These are phyloP conservation scores for Brassica incana DNA, from an alignment of 345 rosid genomes.

Conservation along the genomic window DNA sequence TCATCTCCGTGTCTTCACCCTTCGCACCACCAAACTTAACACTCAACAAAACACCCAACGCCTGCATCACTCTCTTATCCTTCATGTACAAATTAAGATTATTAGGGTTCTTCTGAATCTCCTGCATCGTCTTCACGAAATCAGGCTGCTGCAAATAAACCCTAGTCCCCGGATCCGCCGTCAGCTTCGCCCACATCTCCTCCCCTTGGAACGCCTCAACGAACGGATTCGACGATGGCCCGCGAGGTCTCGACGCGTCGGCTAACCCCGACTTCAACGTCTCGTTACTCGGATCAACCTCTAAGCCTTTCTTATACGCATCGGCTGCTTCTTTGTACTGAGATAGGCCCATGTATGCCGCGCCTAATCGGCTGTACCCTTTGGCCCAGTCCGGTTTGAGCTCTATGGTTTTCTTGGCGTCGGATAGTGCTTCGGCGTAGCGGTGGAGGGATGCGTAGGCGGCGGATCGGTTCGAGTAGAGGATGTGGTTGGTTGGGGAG, in stretches of 20 bases:
- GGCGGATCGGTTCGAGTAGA: constrained; percentile 93
- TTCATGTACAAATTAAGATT: constrained; percentile 73
- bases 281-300: constrained; percentile 77
- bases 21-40: constrained; percentile 54
- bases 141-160: constrained; percentile 71
- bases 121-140: constrained; percentile 85
- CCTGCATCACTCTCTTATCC: constrained; percentile 96
- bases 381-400: constrained; percentile 94
- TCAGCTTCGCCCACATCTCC: constrained; percentile 93
- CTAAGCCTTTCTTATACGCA: constrained; percentile 77
- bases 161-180: constrained; percentile 85
- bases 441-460: constrained; percentile 77
- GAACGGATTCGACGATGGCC: constrained; percentile 52
- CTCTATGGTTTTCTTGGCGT: constrained; percentile 90
- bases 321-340: constrained; percentile 55
- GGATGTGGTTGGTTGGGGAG: constrained; percentile 74
- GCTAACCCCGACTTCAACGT: constrained; percentile 74
- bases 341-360: constrained; percentile 69
- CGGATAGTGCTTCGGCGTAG: constrained; percentile 66
- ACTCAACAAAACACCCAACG: constrained; percentile 80
- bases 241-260: constrained; percentile 55
- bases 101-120: constrained; percentile 78
- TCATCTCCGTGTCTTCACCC: constrained; percentile 57
- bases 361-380: constrained; percentile 93
- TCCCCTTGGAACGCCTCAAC: constrained; percentile 75